These are phyloP conservation scores for Discostella stelligera DNA, from an alignment of 352 stramenopile species.

Conservation along the genomic window DNA sequence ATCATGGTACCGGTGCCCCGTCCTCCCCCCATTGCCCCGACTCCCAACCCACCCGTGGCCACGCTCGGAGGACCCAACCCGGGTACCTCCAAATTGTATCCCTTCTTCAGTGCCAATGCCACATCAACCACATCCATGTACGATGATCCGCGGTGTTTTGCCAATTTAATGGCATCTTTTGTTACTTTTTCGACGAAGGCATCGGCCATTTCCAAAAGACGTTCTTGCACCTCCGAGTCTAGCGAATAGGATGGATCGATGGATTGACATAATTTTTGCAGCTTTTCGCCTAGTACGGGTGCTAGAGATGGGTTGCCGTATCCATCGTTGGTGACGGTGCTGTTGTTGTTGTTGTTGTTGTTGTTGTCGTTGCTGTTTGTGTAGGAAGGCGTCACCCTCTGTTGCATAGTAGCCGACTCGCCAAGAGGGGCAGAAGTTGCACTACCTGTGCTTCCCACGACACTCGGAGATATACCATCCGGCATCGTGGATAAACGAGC, in stretches of 20 bases:
- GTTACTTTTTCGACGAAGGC: conserved; percentile 51
- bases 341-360: background rate
- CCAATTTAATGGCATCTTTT: conserved; percentile 37
- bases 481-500: conserved; percentile 21
- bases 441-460: background rate
- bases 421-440: too few relatives aligned
- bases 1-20: conserved; percentile 8
- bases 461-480: background rate
- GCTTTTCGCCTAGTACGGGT: conserved; percentile 41
- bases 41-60: conserved; percentile 1
- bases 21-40: background rate
- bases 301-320: conserved; percentile 31
- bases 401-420: background rate
- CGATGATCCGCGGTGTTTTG: conserved; percentile 53
- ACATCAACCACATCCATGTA: conserved; percentile 77
- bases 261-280: conserved; percentile 42
- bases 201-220: conserved; percentile 49
- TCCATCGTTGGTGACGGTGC: background rate
- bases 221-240: conserved; percentile 51
- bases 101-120: conserved; percentile 74
- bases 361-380: background rate
- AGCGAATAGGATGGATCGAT: conserved; percentile 56
- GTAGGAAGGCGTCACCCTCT: background rate
- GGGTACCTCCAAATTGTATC: conserved; percentile 73
- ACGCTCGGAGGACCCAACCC: conserved; percentile 59